These are phyloP conservation scores for Neostapfia colusana DNA, from an alignment of 176 grass and related monocot genomes.

Conservation along the genomic window DNA sequence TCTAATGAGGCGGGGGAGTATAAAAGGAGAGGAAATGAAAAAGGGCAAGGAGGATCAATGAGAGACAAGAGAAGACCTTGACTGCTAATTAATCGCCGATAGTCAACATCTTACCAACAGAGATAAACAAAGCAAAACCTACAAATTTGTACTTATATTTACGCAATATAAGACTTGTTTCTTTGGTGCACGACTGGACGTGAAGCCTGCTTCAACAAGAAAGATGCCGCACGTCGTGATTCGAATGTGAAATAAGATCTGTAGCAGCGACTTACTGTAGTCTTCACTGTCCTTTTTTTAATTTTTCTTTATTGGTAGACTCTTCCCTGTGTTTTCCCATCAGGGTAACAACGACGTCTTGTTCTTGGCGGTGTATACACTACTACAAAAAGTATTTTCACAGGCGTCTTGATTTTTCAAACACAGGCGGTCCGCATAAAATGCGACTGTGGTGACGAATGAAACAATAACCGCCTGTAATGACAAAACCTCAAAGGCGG, in stretches of 20 bases:
- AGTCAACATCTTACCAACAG: constrained; percentile 36
- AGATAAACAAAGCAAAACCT: neutral
- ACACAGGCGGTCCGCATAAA: too few relatives aligned
- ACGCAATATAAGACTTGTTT: neutral
- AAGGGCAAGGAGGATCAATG: neutral
- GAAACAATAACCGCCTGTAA: too few relatives aligned
- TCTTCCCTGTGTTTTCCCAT: constrained; percentile 6
- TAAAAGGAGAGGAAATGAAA: neutral
- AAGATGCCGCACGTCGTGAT: constrained; percentile 21
- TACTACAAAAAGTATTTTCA: too few relatives aligned
- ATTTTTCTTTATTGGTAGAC: neutral
- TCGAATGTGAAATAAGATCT: constrained; percentile 13
- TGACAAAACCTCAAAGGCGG: too few relatives aligned
- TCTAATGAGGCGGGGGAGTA: too few relatives aligned
- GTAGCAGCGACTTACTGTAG: constrained; percentile 12
- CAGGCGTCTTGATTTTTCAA: too few relatives aligned
- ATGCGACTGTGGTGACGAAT: too few relatives aligned
- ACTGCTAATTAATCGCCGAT: neutral
- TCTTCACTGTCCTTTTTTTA: neutral
- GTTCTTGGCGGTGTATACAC: constrained; percentile 19
- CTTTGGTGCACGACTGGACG: constrained; percentile 13
- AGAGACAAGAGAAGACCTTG: constrained; percentile 2
- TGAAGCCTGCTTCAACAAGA: constrained; percentile 35
- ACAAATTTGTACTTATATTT: neutral
- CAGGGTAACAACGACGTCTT: constrained; percentile 27